A percentile compares a stretch with the other conserved stretches of the same genome.
Evolutionary conservation across 148 eudicot species (phyloP).

Genomic region (Talinum fruticosum): DNA sequence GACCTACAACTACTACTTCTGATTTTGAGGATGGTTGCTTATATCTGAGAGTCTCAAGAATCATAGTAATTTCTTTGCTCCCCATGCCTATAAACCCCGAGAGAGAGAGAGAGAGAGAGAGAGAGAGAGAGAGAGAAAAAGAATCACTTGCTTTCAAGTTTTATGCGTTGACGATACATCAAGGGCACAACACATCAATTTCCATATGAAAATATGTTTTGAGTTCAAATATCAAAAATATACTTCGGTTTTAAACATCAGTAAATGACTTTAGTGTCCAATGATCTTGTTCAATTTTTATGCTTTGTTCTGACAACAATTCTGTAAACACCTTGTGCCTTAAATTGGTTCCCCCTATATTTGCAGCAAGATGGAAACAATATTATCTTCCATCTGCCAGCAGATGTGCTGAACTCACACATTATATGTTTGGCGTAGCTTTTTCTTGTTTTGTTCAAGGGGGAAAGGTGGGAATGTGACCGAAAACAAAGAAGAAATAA

Average conservation of each 20-base stretch:
- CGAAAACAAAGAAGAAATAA: neutral
- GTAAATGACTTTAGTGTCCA: no score
- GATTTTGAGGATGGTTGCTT: no score
- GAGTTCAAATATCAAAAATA: no score
- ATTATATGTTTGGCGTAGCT: neutral
- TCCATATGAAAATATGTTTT: neutral
- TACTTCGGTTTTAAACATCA: neutral
- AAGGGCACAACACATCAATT: neutral
- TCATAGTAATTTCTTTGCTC: no score
- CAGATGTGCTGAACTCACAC: neutral
- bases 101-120: no score
- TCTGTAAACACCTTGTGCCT: neutral
- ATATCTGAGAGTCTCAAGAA: no score
- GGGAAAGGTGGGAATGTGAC: neutral
- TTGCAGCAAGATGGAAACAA: neutral
- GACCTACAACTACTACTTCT: no score
- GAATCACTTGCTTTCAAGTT: no score
- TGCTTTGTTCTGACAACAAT: neutral
- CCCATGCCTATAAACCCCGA: no score
- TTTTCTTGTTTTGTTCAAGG: neutral
- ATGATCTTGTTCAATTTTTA: neutral
- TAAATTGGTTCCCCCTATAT: neutral
- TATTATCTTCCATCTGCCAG: neutral
- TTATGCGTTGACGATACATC: no score
- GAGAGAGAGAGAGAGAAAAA: no score